A percentile compares a stretch with the other conserved stretches of the same genome.
Conservation (phyloP, 176 grass and related monocot genomes). For the Chloris gayana region DNA sequence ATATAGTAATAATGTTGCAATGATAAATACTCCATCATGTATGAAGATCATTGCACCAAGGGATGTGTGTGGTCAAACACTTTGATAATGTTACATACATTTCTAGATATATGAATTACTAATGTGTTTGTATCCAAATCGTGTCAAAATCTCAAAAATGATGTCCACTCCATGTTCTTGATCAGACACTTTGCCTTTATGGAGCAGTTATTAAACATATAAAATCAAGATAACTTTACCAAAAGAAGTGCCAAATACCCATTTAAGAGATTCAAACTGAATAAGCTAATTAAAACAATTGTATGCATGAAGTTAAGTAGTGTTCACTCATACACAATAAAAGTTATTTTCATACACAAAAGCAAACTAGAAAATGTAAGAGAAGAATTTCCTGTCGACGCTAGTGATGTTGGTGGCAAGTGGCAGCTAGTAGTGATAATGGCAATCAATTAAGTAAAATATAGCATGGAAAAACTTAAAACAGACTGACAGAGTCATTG, state of each 20-base stretch:
- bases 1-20: background rate
- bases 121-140: slow-evolving; percentile 10
- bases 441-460: background rate
- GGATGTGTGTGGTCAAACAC: background rate
- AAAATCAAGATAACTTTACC: slow-evolving; percentile 2
- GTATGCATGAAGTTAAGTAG: background rate
- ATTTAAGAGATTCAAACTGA: slow-evolving; percentile 6
- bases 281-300: background rate
- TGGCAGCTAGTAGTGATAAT: slow-evolving; percentile 18
- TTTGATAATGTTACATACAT: slow-evolving; percentile 1
- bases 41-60: background rate
- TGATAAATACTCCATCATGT: background rate
- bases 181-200: slow-evolving; percentile 3
- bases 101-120: background rate
- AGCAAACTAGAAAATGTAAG: background rate
- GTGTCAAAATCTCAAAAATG: background rate
- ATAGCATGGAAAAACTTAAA: background rate
- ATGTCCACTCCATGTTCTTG: background rate
- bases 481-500: background rate
- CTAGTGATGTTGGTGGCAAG: background rate
- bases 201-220: background rate
- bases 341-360: slow-evolving; percentile 7
- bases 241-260: slow-evolving; percentile 5
- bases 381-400: background rate
- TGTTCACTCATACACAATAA: background rate